Base-by-base conservation (phyloP, 495 filamentous ascomycete species). In the Chaetomium tenue region DNA sequence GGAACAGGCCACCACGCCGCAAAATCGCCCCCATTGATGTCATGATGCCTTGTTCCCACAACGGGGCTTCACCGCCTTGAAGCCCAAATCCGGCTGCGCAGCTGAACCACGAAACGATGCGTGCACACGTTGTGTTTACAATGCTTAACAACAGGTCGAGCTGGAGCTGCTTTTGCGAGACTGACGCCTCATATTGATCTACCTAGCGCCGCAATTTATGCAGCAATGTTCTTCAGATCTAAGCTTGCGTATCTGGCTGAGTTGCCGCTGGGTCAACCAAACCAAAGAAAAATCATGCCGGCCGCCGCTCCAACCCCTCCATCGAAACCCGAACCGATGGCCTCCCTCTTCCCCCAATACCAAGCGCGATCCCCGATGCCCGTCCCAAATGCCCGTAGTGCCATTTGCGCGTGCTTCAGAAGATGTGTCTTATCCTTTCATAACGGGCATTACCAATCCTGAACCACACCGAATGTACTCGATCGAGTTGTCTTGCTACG, bases 381-480 rank as follows among this genome's bases (percentile, higher is more conserved):
- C 47, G 50, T 64, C 66, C 66, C 68, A 47, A 58, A 66, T 73
- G 63, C 65, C 68, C 61, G 61, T 26, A 28, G 46, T 62, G 60
- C 67, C 65, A 61, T 72, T 58, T 69, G 65, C 62, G 64, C 63
- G 40, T 70, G 62, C 40, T 16, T 22, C 39, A 23, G 60, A 56
- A 68, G 63, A 67, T 68, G 63, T 56, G 51, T 65, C 60, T 63
- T 59, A 68, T 70, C 68, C 67, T 70, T 63, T 74, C 69, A 63
- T 71, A 69, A 73, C 71, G 68, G 70, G 66, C 71, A 73, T 73
- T 67, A 70, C 63, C 66, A 67, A 47, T 67, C 68, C 66, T 63
- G 18, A 66, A 63, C 60, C 46, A 52, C 57, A 40, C 44, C 60
- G 54, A 53, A 39, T 61, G 18, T 50, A 44, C 64, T 48, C 54